A percentile compares a stretch with the other conserved stretches of the same genome.
Conservation (phyloP, 805 yeast genomes). For the Saccharomycopsis fibuligera region DNA sequence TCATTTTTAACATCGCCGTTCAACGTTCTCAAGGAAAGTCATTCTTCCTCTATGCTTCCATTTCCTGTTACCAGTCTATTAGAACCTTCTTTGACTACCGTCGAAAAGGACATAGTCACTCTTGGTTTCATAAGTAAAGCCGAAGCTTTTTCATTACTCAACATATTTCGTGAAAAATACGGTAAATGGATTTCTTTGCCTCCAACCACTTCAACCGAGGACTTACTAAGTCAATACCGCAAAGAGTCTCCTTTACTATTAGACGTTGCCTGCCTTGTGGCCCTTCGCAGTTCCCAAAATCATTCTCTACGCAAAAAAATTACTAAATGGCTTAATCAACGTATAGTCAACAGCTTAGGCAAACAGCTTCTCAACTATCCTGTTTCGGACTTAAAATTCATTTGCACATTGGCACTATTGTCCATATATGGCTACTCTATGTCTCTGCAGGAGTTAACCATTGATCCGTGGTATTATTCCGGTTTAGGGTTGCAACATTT, state of each 20-base stretch:
- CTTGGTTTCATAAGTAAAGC: slow-evolving; percentile 32
- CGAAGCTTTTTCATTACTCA: slow-evolving; percentile 38
- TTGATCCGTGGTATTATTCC: slow-evolving; percentile 50
- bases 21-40: slow-evolving; percentile 29
- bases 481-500: slow-evolving; percentile 44
- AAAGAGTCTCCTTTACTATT: slow-evolving; percentile 42
- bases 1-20: slow-evolving; percentile 39
- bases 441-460: slow-evolving; percentile 23
- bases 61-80: slow-evolving; percentile 30
- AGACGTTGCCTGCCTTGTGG: slow-evolving; percentile 46
- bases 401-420: slow-evolving; percentile 45
- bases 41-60: slow-evolving; percentile 26
- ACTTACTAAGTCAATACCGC: slow-evolving; percentile 36
- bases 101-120: slow-evolving; percentile 33
- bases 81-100: slow-evolving; percentile 17
- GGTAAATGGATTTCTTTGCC: slow-evolving; percentile 60
- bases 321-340: slow-evolving; percentile 32
- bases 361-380: slow-evolving; percentile 30
- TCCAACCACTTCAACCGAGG: slow-evolving; percentile 34
- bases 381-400: slow-evolving; percentile 36
- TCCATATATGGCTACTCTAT: slow-evolving; percentile 44
- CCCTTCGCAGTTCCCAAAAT: slow-evolving; percentile 37
- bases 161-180: slow-evolving; percentile 46
- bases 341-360: slow-evolving; percentile 37
- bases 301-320: slow-evolving; percentile 28